Evolutionary conservation across 768 basidiomycete genomes (phyloP).

Genomic region (Termitomyces heimii): DNA sequence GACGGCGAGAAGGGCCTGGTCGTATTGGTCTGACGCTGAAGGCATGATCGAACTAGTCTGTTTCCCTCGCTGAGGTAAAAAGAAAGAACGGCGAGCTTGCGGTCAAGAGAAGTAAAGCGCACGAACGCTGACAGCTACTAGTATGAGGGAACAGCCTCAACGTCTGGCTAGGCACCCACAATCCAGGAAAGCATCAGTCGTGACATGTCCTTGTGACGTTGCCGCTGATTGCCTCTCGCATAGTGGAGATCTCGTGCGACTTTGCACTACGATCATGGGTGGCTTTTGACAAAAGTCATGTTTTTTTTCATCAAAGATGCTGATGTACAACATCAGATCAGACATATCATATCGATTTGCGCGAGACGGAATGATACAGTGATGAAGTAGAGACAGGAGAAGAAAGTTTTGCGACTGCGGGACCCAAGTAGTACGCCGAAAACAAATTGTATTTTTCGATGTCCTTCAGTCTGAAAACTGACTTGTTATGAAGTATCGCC

Average conservation of each 20-base stretch:
- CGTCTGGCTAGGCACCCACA: not conserved
- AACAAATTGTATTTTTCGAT: not conserved
- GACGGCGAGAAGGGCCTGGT: conserved; percentile 28
- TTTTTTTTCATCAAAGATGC: not conserved
- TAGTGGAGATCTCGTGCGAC: not conserved
- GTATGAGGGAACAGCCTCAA: conserved; percentile 9
- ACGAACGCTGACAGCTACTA: conserved; percentile 8
- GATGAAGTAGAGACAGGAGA: not conserved
- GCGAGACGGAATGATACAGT: not conserved
- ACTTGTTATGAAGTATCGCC: not conserved
- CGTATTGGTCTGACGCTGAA: conserved; percentile 22
- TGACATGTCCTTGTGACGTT: conserved; percentile 1
- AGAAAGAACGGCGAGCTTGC: not conserved
- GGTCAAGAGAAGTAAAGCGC: not conserved
- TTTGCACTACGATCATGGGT: not conserved
- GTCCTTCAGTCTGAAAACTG: not conserved
- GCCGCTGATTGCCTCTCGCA: not conserved
- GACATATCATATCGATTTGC: not conserved
- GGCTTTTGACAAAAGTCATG: not conserved
- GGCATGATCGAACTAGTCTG: conserved; percentile 12
- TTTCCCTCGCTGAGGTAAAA: conserved; percentile 14
- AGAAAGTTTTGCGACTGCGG: too few species aligned
- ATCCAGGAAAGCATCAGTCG: not conserved
- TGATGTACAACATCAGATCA: not conserved
- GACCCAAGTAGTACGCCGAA: not conserved